phyloP scores from a whole-genome alignment of 2,329 filamentous ascomycete species.

The Phaeosphaeria sp. region DNA sequence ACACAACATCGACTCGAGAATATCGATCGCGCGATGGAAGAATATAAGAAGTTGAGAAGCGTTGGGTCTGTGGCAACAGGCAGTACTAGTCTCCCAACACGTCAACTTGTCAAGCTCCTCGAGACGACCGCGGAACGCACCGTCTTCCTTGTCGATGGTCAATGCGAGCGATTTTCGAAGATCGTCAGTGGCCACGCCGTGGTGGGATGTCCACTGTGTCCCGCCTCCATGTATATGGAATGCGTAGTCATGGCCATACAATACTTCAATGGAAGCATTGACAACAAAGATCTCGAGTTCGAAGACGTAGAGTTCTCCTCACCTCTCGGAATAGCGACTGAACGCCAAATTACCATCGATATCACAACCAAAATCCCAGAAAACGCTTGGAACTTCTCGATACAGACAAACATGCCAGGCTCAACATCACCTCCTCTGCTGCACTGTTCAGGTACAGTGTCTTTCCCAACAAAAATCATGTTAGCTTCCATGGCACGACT shows the following conservation, averaged over 20 bases:
- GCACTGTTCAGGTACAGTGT: constrained; percentile 4
- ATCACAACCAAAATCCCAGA: neutral
- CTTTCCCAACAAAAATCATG: constrained; percentile 9
- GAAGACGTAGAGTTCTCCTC: constrained; percentile 14
- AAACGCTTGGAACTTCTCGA: neutral
- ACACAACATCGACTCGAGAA: neutral
- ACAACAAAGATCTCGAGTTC: constrained; percentile 8
- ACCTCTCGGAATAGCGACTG: constrained; percentile 12
- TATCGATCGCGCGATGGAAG: neutral
- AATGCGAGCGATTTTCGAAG: constrained; percentile 9
- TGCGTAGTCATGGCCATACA: constrained; percentile 18
- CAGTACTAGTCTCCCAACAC: neutral
- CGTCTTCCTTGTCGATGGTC: constrained; percentile 15
- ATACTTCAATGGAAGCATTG: constrained; percentile 4
- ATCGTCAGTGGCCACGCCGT: constrained; percentile 25
- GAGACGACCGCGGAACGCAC: neutral
- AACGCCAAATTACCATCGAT: constrained; percentile 3
- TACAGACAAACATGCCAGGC: neutral
- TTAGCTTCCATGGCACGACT: constrained; percentile 6
- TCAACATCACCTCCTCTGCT: neutral
- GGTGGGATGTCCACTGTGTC: constrained; percentile 17
- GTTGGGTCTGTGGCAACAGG: neutral
- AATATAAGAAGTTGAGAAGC: neutral
- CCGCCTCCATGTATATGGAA: constrained; percentile 30
- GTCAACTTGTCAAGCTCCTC: constrained; percentile 4